These are phyloP conservation scores for Gracilaria caudata DNA, from an alignment of 23 red algal species.

Conservation along the genomic window DNA sequence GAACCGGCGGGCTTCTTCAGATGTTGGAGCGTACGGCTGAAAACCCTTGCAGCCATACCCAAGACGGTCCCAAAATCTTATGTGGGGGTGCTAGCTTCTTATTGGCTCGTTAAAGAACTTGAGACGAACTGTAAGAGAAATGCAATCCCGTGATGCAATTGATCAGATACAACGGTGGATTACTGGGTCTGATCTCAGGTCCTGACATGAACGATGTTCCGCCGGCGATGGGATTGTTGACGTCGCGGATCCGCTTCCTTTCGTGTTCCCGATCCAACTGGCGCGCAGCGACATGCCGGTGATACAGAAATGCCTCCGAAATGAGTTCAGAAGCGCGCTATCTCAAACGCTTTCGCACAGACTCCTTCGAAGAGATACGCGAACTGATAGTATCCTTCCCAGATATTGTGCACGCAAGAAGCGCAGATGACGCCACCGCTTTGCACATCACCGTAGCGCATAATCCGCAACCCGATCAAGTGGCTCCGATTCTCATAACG, in stretches of 20 bases:
- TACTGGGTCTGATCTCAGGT: not conserved
- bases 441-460: constrained; percentile 24
- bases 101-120: not conserved
- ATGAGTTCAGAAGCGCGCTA: not conserved
- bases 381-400: not conserved
- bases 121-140: not conserved
- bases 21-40: not conserved
- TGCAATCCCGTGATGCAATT: not conserved
- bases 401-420: not conserved
- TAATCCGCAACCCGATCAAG: constrained; percentile 6
- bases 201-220: too few species aligned
- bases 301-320: not conserved
- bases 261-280: not conserved
- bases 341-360: constrained; percentile 5
- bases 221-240: too few species aligned
- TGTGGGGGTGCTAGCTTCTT: not conserved
- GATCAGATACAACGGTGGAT: not conserved
- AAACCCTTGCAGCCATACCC: not conserved
- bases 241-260: not conserved
- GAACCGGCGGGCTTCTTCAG: not conserved
- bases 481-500: not conserved
- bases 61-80: not conserved
- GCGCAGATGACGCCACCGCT: constrained; percentile 22
- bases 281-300: not conserved
- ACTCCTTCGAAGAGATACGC: not conserved